Percentiles rank a stretch among this genome's conserved stretches.
phyloP scores from a whole-genome alignment of 192 early-diverging fungal genomes.

The Coemansia sp. region DNA sequence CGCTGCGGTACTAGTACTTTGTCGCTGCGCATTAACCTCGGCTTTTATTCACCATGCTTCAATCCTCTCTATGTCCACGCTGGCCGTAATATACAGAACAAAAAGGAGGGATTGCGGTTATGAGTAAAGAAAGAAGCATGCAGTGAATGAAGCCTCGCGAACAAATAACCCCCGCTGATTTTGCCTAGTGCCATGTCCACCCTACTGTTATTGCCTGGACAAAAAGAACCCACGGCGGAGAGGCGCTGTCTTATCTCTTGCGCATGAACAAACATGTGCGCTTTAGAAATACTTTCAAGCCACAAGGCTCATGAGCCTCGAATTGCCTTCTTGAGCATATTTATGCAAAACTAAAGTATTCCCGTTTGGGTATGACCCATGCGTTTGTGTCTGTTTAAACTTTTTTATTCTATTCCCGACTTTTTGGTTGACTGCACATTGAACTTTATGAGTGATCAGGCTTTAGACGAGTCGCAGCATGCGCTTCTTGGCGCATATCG shows the following conservation, averaged over 20 bases:
- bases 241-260: no score
- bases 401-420: neutral
- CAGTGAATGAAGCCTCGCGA: neutral
- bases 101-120: neutral
- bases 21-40: neutral
- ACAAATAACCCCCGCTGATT: neutral
- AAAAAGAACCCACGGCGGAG: no score
- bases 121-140: neutral
- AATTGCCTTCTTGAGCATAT: no score
- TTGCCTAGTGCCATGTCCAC: no score
- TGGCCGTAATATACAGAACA: neutral
- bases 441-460: neutral
- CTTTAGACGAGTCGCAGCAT: neutral
- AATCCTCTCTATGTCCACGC: neutral
- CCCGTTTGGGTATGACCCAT: no score
- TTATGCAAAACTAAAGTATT: no score
- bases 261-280: no score
- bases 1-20: conserved; percentile 1
- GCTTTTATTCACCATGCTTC: neutral
- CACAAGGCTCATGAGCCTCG: no score
- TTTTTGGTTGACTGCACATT: neutral
- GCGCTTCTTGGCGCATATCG: neutral
- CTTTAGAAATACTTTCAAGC: no score
- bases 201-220: no score
- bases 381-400: neutral